phyloP scores from a whole-genome alignment of 73 alveolate genomes.

The Breviolum minutum region DNA sequence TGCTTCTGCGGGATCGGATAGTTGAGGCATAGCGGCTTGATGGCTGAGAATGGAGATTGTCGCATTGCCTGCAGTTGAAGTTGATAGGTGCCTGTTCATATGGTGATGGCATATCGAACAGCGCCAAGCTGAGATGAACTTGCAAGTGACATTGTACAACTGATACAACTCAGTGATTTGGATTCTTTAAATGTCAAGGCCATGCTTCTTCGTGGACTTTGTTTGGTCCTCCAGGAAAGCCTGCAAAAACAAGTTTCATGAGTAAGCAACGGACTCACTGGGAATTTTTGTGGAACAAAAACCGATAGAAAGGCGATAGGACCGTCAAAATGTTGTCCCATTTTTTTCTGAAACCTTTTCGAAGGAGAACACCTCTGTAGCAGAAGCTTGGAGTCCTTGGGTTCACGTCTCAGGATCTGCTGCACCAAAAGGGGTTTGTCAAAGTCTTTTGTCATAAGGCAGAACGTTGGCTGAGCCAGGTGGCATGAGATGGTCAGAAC shows the following conservation, averaged over 20 bases:
- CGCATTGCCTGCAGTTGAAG: not conserved
- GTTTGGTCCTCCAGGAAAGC: slow-evolving; percentile 62
- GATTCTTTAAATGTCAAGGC: not conserved
- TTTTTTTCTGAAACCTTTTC: not conserved
- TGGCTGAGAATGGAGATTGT: not conserved
- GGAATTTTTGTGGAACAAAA: too few relatives aligned
- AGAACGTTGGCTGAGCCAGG: slow-evolving; percentile 74
- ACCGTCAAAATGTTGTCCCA: not conserved
- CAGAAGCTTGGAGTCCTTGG: slow-evolving; percentile 91
- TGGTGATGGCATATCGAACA: slow-evolving; percentile 90
- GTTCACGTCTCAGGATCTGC: not conserved
- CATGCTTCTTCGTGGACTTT: slow-evolving; percentile 89
- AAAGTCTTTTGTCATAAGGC: not conserved
- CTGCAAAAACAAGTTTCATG: too few relatives aligned
- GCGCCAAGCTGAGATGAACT: not conserved
- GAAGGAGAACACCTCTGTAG: slow-evolving; percentile 80
- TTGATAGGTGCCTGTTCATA: slow-evolving; percentile 60
- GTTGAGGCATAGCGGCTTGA: slow-evolving; percentile 46
- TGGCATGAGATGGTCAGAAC: not conserved
- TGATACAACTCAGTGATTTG: not conserved
- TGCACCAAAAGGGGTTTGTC: not conserved
- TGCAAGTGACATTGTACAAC: not conserved
- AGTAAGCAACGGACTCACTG: too few relatives aligned
- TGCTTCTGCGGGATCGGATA: slow-evolving; percentile 17
- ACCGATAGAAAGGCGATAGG: too few relatives aligned